Evolutionary conservation across 129 eudicot species (phyloP).

Genomic region (Tanacetum coccineum): DNA sequence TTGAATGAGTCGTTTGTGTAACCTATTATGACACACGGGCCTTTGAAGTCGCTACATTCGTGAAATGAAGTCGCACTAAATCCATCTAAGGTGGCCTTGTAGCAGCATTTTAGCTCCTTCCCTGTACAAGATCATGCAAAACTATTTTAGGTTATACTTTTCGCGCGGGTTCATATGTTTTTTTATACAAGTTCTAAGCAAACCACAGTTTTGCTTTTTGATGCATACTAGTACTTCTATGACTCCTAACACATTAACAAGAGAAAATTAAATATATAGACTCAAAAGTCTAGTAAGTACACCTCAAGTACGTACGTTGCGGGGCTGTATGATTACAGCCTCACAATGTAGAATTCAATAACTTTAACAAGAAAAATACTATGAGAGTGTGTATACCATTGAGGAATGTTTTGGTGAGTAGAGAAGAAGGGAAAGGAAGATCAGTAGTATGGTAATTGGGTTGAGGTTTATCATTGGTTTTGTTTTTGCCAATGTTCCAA

Average conservation of each 20-base stretch:
- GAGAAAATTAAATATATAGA: too few relatives aligned
- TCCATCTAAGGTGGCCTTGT: constrained; percentile 84
- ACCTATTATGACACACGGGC: constrained; percentile 90
- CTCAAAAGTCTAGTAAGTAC: too few relatives aligned
- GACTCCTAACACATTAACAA: too few relatives aligned
- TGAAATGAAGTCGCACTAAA: constrained; percentile 85
- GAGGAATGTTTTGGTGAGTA: constrained; percentile 71
- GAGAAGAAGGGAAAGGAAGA: constrained; percentile 76
- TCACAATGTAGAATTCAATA: neutral
- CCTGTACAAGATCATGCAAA: constrained; percentile 41
- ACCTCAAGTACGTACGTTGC: too few relatives aligned
- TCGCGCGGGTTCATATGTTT: neutral
- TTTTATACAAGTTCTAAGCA: neutral
- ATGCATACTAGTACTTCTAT: too few relatives aligned
- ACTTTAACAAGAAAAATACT: neutral
- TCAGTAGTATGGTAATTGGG: constrained; percentile 65
- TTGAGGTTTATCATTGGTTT: constrained; percentile 36
- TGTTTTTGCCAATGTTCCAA: constrained; percentile 64
- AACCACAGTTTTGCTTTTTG: too few relatives aligned
- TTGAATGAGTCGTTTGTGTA: constrained; percentile 63
- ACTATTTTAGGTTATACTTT: constrained; percentile 3
- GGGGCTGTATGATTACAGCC: neutral
- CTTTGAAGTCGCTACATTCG: constrained; percentile 70
- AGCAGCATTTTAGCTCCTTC: constrained; percentile 86
- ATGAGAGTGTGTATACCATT: constrained; percentile 46